Base-by-base conservation (phyloP, 2,329 filamentous ascomycete species). In the Cryphonectria japonica region DNA sequence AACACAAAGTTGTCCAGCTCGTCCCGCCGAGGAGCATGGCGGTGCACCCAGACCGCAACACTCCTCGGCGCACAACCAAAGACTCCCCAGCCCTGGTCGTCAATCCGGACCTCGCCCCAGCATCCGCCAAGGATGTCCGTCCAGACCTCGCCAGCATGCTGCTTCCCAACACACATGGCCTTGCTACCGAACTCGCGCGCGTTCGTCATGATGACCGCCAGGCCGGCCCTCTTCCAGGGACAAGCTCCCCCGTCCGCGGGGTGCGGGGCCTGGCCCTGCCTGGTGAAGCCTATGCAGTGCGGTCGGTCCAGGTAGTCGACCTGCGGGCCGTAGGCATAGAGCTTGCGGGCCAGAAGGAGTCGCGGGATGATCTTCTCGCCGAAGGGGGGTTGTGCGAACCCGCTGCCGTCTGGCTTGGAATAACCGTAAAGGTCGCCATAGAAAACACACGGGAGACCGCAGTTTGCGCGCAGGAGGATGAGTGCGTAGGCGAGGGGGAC, bases 341-440 rank as follows among this genome's bases (percentile, higher is more conserved):
- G 80, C 75, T 88, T 89, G 11, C 91, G 85, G 1, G 88, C 88
- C 13, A 90, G 84, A 52, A 88, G 84, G 32, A 93, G 82, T 22
- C 85, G 83, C 0, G 89, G 86, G 0, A 93, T 82, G 2, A 75
- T 64, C 63, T 83, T 84, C 13, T 84, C 85, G 41, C 84, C 85
- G 69, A 85, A 87, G 3, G 86, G 88, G 0, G 76, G 76, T 2
- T 69, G 71, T 61, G 74, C 75, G 67, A 73, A 75, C 63, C 70
- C 70, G 3, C 80, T 81, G 70, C 86, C 83, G 4, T 85, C 81
- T n/a, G 79, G 80, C n/a, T 81, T 84, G 61, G 81, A 78, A 65
- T 89, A 88, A 32, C 91, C 90, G 78, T 91, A 92, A 0, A 93
- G 78, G 76, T 93, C 91, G 34, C 91, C 90, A 77, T 90, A 93